Evolutionary conservation across 2,329 filamentous ascomycete species (phyloP).

Genomic region (Fonsecaea pedrosoi): DNA sequence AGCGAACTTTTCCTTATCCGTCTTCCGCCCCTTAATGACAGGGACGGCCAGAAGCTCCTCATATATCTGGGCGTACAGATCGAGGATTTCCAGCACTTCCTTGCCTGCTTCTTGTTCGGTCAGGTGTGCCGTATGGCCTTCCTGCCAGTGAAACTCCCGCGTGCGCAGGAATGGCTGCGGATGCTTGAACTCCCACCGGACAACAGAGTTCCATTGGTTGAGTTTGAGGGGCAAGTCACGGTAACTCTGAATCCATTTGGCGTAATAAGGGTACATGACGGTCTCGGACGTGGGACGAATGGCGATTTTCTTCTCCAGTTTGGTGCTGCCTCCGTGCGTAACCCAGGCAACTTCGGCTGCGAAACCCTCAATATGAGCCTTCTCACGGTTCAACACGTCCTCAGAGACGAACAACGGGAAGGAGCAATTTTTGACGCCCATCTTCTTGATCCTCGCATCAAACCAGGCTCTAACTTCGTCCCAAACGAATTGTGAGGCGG

Average conservation of each 20-base stretch:
- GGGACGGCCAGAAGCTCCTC: constrained; percentile 93
- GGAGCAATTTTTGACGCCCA: constrained; percentile 94
- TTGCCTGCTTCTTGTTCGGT: constrained; percentile 79
- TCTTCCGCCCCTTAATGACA: constrained; percentile 92
- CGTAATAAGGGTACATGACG: constrained; percentile 95
- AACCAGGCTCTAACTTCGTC: constrained; percentile 67
- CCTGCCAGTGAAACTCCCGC: constrained; percentile 97
- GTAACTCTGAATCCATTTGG: constrained; percentile 96
- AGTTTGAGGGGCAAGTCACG: constrained; percentile 90
- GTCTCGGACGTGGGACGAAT: constrained; percentile 74
- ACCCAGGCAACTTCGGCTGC: constrained; percentile 70
- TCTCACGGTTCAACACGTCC: constrained; percentile 84
- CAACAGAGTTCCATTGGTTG: constrained; percentile 97
- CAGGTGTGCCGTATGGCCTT: constrained; percentile 91
- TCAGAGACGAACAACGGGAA: constrained; percentile 95
- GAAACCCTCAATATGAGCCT: constrained; percentile 98
- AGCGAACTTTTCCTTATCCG: constrained; percentile 97
- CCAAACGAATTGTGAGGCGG: constrained; percentile 71
- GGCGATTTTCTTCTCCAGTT: constrained; percentile 80
- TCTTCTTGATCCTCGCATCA: constrained; percentile 76
- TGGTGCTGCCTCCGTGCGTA: constrained; percentile 78
- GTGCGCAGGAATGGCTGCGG: constrained; percentile 83
- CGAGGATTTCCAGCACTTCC: constrained; percentile 91
- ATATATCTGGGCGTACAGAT: constrained; percentile 90
- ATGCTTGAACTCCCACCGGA: constrained; percentile 98